Conservation (phyloP, 2,329 filamentous ascomycete genomes). For the Penicillium sp. region DNA sequence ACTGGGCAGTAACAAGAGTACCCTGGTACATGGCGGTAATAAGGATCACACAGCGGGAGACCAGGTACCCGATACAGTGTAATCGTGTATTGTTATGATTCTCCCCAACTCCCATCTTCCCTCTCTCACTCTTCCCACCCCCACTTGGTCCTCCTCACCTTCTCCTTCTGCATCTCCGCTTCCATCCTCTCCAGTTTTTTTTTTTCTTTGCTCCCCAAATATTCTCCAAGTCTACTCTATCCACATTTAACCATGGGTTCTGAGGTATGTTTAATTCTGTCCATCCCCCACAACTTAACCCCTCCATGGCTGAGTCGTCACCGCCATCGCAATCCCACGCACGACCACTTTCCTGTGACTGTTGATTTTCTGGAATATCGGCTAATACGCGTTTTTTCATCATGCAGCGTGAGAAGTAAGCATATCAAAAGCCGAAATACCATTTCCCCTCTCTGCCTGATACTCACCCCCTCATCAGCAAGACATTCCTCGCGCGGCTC, state of each 20-base stretch:
- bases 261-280: slow-evolving; percentile 55
- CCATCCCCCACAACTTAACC: slow-evolving; percentile 18
- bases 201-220: slow-evolving; percentile 9
- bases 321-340: slow-evolving; percentile 25
- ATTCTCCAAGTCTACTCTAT: slow-evolving; percentile 12
- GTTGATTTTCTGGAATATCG: slow-evolving; percentile 20
- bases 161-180: slow-evolving; percentile 21
- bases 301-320: slow-evolving; percentile 35
- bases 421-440: slow-evolving; percentile 30
- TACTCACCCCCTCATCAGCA: slow-evolving; percentile 62
- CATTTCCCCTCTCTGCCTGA: background rate
- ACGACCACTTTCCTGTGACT: slow-evolving; percentile 10
- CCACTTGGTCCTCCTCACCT: slow-evolving; percentile 26
- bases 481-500: slow-evolving; percentile 99
- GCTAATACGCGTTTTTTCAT: slow-evolving; percentile 31
- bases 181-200: slow-evolving; percentile 1
- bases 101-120: slow-evolving; percentile 15
- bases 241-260: slow-evolving; percentile 55
- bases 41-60: slow-evolving; percentile 1
- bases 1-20: slow-evolving; percentile 6
- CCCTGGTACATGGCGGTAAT: slow-evolving; percentile 2
- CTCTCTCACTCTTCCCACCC: slow-evolving; percentile 21
- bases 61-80: slow-evolving; percentile 15
- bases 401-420: slow-evolving; percentile 68
- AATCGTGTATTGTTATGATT: slow-evolving; percentile 19